Evolutionary conservation across 257 asterid species (phyloP), one percentile per base, ranked within the genome.

Genomic region (Marsdenia floribunda): DNA sequence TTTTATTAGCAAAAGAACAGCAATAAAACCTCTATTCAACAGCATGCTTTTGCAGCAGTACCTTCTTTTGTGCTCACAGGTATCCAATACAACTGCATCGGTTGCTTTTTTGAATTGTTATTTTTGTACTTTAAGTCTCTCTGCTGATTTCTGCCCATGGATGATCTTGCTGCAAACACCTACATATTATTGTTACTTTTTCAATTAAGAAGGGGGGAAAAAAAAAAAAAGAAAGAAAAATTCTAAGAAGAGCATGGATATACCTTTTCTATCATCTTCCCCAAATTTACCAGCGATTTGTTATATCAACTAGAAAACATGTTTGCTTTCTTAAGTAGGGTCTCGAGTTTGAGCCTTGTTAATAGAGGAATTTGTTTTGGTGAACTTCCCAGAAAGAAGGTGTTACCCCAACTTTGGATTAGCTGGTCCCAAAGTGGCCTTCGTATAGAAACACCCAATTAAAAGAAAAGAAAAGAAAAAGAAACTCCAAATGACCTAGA

Each of bases 21-120:
- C 89, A 75, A 83, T 79, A 84, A 75, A n/a, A 71, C 93, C 97
- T 70, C 79, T 91, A 59, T 90, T 88, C 85, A 83, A 88, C 87
- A 85, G 86, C 90, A 75, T 85, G 78, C 86, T 84, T 60, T 82
- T 95, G 89, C 99, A 95, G 85, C 96, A 87, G 74, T 95, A 95
- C 80, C 82, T 95, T 76, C 90, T 95, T 82, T 90, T 95, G 64
- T 95, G 97, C 82, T 44, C 99, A 49, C 99, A 92, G 96, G 99
- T 92, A 82, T 21, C 19, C 35, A 8, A 9, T 49, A 35, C 37
- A 18, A 38, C 44, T 54, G 19, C 10, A 37, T 29, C 0, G 38
- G 38, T 21, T 55, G 21, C 50, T 19, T 52, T 19, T 52, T n/a
- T 46, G 15, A 44, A 11, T 46, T n/a, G 29, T 35, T 7, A 26